Evolutionary conservation across 345 rosid genomes (phyloP).

Genomic region (Citrus glauca): DNA sequence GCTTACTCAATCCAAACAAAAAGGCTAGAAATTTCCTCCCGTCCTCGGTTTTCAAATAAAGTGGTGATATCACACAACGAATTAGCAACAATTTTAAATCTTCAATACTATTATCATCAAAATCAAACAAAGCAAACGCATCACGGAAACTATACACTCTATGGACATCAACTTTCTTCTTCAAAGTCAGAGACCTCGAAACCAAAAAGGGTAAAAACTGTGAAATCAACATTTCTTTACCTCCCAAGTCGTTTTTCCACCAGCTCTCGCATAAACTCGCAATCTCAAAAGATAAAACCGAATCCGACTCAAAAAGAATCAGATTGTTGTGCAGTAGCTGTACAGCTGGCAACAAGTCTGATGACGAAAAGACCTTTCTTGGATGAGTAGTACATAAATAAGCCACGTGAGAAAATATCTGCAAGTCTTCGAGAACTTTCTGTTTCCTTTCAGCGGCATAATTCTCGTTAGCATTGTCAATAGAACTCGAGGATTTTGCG

Average conservation of each 20-base stretch:
- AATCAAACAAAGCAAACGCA: conserved; percentile 72
- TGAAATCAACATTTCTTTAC: conserved; percentile 60
- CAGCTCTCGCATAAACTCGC: conserved; percentile 68
- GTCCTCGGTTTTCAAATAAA: conserved; percentile 75
- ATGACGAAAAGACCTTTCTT: conserved; percentile 35
- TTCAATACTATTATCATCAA: conserved; percentile 83
- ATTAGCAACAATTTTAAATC: conserved; percentile 73
- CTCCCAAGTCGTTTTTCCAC: conserved; percentile 61
- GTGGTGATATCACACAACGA: conserved; percentile 73
- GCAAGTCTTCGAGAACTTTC: conserved; percentile 39
- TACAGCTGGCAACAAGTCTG: conserved; percentile 53
- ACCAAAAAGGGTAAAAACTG: conserved; percentile 76
- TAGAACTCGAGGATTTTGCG: not conserved
- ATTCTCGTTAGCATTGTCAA: not conserved
- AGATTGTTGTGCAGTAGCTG: conserved; percentile 64
- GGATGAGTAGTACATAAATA: conserved; percentile 53
- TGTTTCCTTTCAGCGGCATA: conserved; percentile 16
- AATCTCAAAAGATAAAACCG: conserved; percentile 53
- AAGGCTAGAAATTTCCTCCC: conserved; percentile 75
- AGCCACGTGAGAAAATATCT: conserved; percentile 36
- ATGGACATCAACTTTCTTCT: conserved; percentile 83
- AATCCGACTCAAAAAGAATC: conserved; percentile 65
- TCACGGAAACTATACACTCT: conserved; percentile 71
- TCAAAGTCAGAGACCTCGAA: conserved; percentile 70
- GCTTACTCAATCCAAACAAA: conserved; percentile 68